phyloP scores from a whole-genome alignment of 2,329 filamentous ascomycete species.

The Celoporthe dispersa region DNA sequence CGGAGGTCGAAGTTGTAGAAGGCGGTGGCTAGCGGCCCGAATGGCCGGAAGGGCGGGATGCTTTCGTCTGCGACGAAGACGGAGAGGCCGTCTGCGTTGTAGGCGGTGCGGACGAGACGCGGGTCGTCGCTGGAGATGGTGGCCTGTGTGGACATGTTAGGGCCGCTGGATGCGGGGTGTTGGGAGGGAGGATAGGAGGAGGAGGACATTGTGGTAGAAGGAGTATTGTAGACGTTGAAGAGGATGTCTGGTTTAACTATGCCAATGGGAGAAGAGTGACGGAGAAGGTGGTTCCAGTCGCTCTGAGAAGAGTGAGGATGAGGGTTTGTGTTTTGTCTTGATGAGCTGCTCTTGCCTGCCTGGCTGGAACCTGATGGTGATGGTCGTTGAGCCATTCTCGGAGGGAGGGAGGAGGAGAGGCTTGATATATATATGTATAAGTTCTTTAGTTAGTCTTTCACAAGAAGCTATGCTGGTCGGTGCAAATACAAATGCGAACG shows the following conservation, averaged over 20 bases:
- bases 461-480: neutral
- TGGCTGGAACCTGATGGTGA: slow-evolving; percentile 11
- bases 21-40: slow-evolving; percentile 37
- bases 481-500: neutral
- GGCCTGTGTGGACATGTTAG: slow-evolving; percentile 15
- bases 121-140: slow-evolving; percentile 22
- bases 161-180: neutral
- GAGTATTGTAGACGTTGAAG: slow-evolving; percentile 32
- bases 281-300: slow-evolving; percentile 35
- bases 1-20: slow-evolving; percentile 41
- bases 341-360: neutral
- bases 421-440: neutral
- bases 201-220: slow-evolving; percentile 10
- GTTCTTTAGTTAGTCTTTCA: neutral
- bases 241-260: slow-evolving; percentile 36
- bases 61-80: slow-evolving; percentile 38
- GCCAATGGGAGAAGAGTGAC: slow-evolving; percentile 36
- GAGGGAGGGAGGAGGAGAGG: neutral
- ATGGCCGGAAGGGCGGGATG: slow-evolving; percentile 37
- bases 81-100: slow-evolving; percentile 38
- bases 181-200: neutral
- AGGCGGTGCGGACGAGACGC: slow-evolving; percentile 39
- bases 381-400: slow-evolving; percentile 14
- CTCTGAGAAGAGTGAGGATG: slow-evolving; percentile 14
- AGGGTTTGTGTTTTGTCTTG: neutral